Percentiles rank a stretch among this genome's conserved stretches.
Evolutionary conservation across 257 asterid species (phyloP).

Genomic region (Parsonsia alboflavescens): DNA sequence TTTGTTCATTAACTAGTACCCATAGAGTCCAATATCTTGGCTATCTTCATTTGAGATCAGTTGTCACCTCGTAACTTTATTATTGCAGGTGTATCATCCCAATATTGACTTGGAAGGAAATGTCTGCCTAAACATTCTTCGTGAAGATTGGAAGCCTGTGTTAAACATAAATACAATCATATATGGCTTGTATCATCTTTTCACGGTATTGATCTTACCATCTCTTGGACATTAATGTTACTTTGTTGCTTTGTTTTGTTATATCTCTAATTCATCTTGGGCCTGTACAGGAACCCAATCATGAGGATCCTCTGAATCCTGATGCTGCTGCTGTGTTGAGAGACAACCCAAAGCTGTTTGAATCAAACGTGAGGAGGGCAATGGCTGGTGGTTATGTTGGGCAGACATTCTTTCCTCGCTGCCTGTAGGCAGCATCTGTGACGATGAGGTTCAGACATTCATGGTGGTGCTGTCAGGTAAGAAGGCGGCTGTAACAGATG

Average conservation of each 20-base stretch:
- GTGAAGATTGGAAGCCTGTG: slow-evolving; percentile 99
- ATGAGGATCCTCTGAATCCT: slow-evolving; percentile 93
- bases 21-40: not conserved
- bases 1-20: not conserved
- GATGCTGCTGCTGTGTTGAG: slow-evolving; percentile 91
- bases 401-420: slow-evolving; percentile 72
- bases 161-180: slow-evolving; percentile 84
- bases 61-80: not conserved
- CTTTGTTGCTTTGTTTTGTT: not conserved
- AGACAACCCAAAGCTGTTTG: slow-evolving; percentile 82
- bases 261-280: slow-evolving; percentile 18
- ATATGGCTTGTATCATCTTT: slow-evolving; percentile 86
- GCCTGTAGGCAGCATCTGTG: slow-evolving; percentile 40
- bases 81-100: slow-evolving; percentile 85
- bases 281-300: slow-evolving; percentile 77
- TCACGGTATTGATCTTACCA: slow-evolving; percentile 52
- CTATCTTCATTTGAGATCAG: not conserved
- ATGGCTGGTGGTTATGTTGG: slow-evolving; percentile 92
- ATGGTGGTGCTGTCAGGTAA: slow-evolving; percentile 22
- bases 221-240: not conserved
- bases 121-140: slow-evolving; percentile 95
- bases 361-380: slow-evolving; percentile 83
- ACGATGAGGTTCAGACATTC: slow-evolving; percentile 14
- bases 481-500: slow-evolving; percentile 35
- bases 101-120: slow-evolving; percentile 95